Conservation (phyloP, 2,329 filamentous ascomycete species). For the Aureobasidium mangrovei region DNA sequence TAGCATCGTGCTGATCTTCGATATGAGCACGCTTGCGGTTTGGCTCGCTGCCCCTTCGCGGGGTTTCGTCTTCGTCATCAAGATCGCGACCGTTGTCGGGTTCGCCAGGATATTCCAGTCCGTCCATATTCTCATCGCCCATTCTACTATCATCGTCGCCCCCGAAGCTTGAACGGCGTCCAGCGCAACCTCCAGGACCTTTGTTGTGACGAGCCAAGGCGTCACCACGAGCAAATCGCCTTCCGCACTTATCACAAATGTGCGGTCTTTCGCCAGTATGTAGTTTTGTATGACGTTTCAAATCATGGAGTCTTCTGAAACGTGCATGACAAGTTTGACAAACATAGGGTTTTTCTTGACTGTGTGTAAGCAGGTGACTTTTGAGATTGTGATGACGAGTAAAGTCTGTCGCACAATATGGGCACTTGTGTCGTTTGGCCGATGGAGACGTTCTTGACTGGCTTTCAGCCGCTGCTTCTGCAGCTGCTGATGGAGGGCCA, state of each 20-base stretch:
- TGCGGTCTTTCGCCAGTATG: conserved; percentile 95
- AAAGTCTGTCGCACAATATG: conserved; percentile 92
- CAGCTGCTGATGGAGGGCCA: conserved; percentile 39
- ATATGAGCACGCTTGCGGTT: conserved; percentile 66
- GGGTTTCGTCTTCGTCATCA: conserved; percentile 42
- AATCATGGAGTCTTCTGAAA: conserved; percentile 84
- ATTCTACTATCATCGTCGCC: conserved; percentile 59
- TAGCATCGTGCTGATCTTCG: conserved; percentile 45
- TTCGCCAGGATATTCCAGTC: conserved; percentile 47
- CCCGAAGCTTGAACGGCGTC: conserved; percentile 76
- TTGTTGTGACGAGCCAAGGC: conserved; percentile 92
- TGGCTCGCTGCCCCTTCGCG: conserved; percentile 60
- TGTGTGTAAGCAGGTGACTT: conserved; percentile 92
- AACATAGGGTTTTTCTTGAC: conserved; percentile 94
- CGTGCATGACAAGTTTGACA: conserved; percentile 89
- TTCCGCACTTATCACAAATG: conserved; percentile 86
- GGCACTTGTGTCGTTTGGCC: conserved; percentile 89
- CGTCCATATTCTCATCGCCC: conserved; percentile 53
- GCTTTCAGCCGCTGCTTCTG: conserved; percentile 37
- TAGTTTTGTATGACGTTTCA: conserved; percentile 93
- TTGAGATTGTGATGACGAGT: conserved; percentile 96
- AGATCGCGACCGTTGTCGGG: conserved; percentile 53
- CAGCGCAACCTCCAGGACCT: conserved; percentile 89
- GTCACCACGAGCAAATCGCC: conserved; percentile 91
- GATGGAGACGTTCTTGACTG: conserved; percentile 58